A percentile compares a stretch with the other conserved stretches of the same genome.
Evolutionary conservation across 2,329 filamentous ascomycete species (phyloP).

Genomic region (Parasarocladium wereldwijsianum): DNA sequence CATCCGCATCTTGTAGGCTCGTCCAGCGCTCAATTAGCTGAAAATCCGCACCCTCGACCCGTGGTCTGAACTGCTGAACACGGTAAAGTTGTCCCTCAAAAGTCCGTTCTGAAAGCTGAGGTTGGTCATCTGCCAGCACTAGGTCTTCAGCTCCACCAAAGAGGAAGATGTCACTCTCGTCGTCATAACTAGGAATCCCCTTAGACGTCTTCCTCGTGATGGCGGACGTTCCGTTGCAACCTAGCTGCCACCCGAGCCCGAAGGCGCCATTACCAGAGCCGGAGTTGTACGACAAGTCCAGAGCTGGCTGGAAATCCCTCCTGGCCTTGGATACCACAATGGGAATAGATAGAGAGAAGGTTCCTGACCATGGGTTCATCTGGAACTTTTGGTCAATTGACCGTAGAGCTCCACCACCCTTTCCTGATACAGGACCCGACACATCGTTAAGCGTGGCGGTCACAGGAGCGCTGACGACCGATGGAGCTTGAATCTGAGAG

Average conservation of each 20-base stretch:
- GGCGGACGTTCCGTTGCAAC: not conserved
- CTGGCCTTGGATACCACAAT: conserved; percentile 6
- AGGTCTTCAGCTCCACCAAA: conserved; percentile 13
- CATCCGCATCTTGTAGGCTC: too few relatives aligned
- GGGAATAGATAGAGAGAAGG: too few relatives aligned
- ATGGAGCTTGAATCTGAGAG: too few relatives aligned
- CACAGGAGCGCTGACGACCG: too few relatives aligned
- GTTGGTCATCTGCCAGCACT: conserved; percentile 11
- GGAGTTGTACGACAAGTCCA: conserved; percentile 12
- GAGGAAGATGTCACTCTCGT: conserved; percentile 12
- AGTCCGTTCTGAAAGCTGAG: too few relatives aligned
- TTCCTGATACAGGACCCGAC: too few relatives aligned
- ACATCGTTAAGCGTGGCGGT: too few relatives aligned
- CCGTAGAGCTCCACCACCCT: too few relatives aligned
- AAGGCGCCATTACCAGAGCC: conserved; percentile 13
- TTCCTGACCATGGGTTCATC: too few relatives aligned
- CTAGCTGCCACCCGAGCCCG: conserved; percentile 15
- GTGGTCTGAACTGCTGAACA: conserved; percentile 9
- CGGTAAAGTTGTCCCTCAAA: too few relatives aligned
- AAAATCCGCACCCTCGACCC: conserved; percentile 8
- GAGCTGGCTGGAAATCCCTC: not conserved
- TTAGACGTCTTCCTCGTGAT: conserved; percentile 13
- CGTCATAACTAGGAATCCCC: conserved; percentile 12
- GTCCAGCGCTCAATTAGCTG: conserved; percentile 9
- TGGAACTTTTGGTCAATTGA: too few relatives aligned